Base-by-base conservation (phyloP, 2,329 filamentous ascomycete genomes). In the Botrytis deweyae region DNA sequence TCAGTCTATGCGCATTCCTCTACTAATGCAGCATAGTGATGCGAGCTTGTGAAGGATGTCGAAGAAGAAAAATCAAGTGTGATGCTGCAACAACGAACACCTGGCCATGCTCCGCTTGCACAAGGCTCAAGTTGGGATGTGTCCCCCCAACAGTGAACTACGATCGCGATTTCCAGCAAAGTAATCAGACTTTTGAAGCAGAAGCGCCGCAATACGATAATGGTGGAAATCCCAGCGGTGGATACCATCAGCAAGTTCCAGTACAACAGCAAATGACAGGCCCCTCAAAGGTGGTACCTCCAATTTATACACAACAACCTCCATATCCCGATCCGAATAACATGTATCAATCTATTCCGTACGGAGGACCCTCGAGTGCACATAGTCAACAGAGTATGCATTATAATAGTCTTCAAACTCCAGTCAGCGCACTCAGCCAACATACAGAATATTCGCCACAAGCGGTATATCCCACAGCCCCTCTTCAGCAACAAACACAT, bases 51-150 rank as follows among this genome's bases (percentile, higher is more conserved):
- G 95, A 98, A 84, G 95, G 95, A 75, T 98, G 95, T 81, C 89
- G 95, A 76, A 91, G 94, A 83, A 90, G 95, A 80, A 99, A 99
- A 84, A 99, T 99, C 82, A 97, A 97, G 83, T 99, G 95, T 84
- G 96, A 98, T 85, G 94, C 95, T 70, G 95, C 95, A 33, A 97
- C 95, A 22, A 98, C 95, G 59, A 98, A 98, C 82, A 94, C 94
- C 55, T 98, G 96, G 95, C 96, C 96, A 42, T 98, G 95, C 83
- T 96, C 95, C 59, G 94, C 96, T 52, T 99, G 95, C 82, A 92
- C 94, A 76, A 90, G 95, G 67, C 86, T 98, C 76, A 98, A 98
- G 85, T 88, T 98, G 74, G 93, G 96, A 80, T 98, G 96, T 82
- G 91, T 98, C 40, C 94, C 94, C 64, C 96, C 95, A 29, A 81